Base-by-base conservation (phyloP, 495 filamentous ascomycete genomes). In the Talaromyces liani region DNA sequence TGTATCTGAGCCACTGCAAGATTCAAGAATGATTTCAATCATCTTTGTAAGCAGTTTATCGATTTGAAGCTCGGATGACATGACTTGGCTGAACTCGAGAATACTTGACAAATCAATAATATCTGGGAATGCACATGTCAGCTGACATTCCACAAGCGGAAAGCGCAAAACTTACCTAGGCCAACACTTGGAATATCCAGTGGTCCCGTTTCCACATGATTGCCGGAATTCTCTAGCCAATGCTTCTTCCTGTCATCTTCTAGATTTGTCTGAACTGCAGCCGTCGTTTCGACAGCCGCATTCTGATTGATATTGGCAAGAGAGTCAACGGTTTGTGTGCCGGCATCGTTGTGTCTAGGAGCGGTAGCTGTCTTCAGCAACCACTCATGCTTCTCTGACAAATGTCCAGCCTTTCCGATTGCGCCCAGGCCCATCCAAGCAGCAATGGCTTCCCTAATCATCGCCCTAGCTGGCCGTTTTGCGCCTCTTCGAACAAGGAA, bases 61-160 rank as follows among this genome's bases (percentile, higher is more conserved):
- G 22, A 96, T 87, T 63, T 91, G 84, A 33, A 96, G 79, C 62
- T 95, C 91, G 29, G 91, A 95, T 12, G 92, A 95, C 69, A 97
- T 91, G 51, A 95, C 86, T 77, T 96, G 92, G 51, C 88, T 93
- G 16, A 89, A 93, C 68, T 92, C 87, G 9, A 97, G 81, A 60
- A 97, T 96, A 47, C 88, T 91, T 54, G 90, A 87, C 60, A 96
- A 72, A 71, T 96, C 92, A 60, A 96, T 90, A 75, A 95, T 92
- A 72, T 97, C 92, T 64, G 39, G n/a, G 3, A 8, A 31, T 20
- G 27, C 20, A 41, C 14, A 27, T n/a, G 27, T 56, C 24, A 56
- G 22, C 10, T n/a, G 53, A 27, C 53, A 8, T 24, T 62, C 34
- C 85, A 79, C 51, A 76, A 75, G 34, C 27, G 56, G 1, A 31